These are phyloP conservation scores for Diplodia mutila DNA, from an alignment of 2,329 filamentous ascomycete genomes.

Conservation along the genomic window DNA sequence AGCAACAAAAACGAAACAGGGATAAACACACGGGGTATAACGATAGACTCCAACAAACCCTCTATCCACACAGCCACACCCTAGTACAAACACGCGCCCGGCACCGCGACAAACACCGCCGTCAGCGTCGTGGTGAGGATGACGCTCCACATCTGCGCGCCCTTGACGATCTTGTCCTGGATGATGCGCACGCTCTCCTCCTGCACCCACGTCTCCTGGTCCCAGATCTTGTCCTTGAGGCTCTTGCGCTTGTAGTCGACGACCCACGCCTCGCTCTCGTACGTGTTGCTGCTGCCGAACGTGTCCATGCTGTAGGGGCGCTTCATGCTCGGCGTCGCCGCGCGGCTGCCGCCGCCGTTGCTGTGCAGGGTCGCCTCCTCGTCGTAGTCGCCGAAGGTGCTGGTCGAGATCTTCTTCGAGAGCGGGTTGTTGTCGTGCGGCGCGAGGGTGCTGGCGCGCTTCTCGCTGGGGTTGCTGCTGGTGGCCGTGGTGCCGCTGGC, in stretches of 20 bases:
- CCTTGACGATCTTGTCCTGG: conserved; percentile 68
- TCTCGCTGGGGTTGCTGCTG: background rate
- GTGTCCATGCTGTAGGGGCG: conserved; percentile 41
- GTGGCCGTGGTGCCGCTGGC: background rate
- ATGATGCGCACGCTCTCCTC: conserved; percentile 76
- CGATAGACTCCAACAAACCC: background rate
- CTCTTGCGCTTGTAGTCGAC: conserved; percentile 71
- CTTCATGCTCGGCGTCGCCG: background rate
- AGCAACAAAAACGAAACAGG: background rate
- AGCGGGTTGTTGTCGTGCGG: background rate
- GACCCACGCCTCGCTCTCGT: conserved; percentile 77
- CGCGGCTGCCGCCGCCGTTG: background rate
- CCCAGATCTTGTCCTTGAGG: conserved; percentile 73
- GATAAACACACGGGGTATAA: background rate
- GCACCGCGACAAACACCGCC: conserved; percentile 32
- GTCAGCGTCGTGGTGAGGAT: conserved; percentile 38
- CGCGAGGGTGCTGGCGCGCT: background rate
- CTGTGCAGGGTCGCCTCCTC: conserved; percentile 27
- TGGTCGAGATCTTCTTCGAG: background rate
- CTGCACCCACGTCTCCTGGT: conserved; percentile 76
- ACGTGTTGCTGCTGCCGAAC: conserved; percentile 58
- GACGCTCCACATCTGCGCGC: conserved; percentile 42
- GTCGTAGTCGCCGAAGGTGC: conserved; percentile 47
- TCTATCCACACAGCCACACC: background rate
- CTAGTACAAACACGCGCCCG: conserved; percentile 26